phyloP scores from a whole-genome alignment of 164 flowering plant genomes.

The Nelumbo lutea region DNA sequence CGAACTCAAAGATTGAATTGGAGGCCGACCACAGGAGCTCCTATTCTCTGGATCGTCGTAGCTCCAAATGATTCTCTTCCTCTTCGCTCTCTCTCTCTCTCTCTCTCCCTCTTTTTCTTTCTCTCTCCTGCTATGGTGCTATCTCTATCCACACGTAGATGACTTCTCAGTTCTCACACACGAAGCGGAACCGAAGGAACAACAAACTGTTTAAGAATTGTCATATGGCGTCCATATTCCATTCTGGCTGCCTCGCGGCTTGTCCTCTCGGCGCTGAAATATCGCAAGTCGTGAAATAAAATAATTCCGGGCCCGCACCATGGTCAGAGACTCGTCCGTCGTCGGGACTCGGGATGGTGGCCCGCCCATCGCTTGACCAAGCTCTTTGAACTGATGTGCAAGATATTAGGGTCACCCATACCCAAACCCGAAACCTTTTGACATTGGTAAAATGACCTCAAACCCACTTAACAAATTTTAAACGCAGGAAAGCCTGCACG shows the following conservation, averaged over 20 bases:
- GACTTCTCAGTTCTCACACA: slow-evolving; percentile 5
- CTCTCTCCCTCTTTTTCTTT: neutral
- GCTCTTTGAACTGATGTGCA: no score
- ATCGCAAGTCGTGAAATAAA: neutral
- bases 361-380: no score
- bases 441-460: no score
- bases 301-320: no score
- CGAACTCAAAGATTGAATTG: neutral
- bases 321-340: no score
- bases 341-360: no score
- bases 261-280: slow-evolving; percentile 12
- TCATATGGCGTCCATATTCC: slow-evolving; percentile 19
- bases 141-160: slow-evolving; percentile 8
- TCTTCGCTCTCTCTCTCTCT: neutral
- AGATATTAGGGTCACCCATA: no score
- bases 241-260: slow-evolving; percentile 1
- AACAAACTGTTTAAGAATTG: neutral
- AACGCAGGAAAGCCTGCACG: no score
- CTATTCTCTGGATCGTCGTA: neutral
- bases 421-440: no score
- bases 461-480: no score
- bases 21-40: neutral
- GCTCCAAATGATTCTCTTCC: neutral
- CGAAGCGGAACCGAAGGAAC: slow-evolving; percentile 13
- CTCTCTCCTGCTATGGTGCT: neutral